These are phyloP conservation scores for Xylaria longipes DNA, from an alignment of 495 filamentous ascomycete species.

Conservation along the genomic window DNA sequence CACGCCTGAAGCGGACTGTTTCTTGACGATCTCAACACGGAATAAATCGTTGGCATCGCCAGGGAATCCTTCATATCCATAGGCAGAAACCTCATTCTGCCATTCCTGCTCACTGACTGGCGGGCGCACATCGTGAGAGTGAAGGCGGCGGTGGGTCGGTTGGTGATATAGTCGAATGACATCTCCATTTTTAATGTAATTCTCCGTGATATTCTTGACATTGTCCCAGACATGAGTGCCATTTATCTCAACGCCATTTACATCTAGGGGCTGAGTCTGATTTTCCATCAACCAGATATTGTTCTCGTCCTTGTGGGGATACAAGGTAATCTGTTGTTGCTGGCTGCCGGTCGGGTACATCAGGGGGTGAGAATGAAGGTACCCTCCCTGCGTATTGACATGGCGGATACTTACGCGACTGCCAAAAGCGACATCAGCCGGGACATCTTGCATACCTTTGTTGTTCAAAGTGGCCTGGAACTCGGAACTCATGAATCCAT, in stretches of 20 bases:
- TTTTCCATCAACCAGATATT: constrained; percentile 94
- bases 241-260: constrained; percentile 74
- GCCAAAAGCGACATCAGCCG: constrained; percentile 88
- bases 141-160: constrained; percentile 83
- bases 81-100: constrained; percentile 98
- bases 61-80: constrained; percentile 95
- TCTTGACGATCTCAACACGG: constrained; percentile 92
- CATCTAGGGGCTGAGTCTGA: constrained; percentile 85
- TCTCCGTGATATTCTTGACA: constrained; percentile 59
- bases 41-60: constrained; percentile 97
- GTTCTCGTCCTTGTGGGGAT: constrained; percentile 99
- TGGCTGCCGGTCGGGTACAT: constrained; percentile 98
- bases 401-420: constrained; percentile 87
- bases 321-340: constrained; percentile 97
- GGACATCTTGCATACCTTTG: constrained; percentile 93
- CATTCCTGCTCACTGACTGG: constrained; percentile 96
- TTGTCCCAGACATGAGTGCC: constrained; percentile 86
- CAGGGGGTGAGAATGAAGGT: constrained; percentile 92
- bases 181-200: constrained; percentile 78
- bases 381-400: constrained; percentile 95
- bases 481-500: constrained; percentile 99
- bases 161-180: constrained; percentile 83
- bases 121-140: constrained; percentile 97
- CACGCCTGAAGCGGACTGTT: constrained; percentile 77
- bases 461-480: constrained; percentile 98